These are phyloP conservation scores for Metarhizium guizhouense DNA, from an alignment of 2,329 filamentous ascomycete genomes.

Conservation along the genomic window DNA sequence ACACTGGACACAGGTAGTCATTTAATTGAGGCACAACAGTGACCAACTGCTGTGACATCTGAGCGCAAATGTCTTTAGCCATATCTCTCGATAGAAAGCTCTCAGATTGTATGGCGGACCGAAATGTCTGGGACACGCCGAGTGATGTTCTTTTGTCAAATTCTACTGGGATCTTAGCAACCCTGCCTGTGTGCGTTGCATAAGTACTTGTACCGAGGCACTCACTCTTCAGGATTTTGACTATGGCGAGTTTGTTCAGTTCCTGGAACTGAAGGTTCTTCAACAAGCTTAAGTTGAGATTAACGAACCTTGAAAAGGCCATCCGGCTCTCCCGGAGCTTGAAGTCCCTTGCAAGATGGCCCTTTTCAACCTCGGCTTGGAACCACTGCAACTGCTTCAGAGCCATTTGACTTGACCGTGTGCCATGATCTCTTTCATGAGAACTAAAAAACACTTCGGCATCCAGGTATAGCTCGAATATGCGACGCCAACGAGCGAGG, in stretches of 20 bases:
- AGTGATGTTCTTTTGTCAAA: constrained; percentile 81
- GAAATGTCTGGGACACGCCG: constrained; percentile 55
- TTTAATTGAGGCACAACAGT: constrained; percentile 71
- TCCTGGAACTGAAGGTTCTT: constrained; percentile 76
- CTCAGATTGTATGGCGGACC: constrained; percentile 47
- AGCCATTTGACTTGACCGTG: constrained; percentile 56
- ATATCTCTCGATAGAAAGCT: constrained; percentile 57
- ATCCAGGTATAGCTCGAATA: constrained; percentile 76
- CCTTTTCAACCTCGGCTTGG: constrained; percentile 54
- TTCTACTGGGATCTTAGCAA: constrained; percentile 35
- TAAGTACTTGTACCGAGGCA: constrained; percentile 2
- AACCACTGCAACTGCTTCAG: constrained; percentile 63
- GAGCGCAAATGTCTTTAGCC: constrained; percentile 66
- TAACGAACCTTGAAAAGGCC: constrained; percentile 60
- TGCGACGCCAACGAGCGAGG: constrained; percentile 66
- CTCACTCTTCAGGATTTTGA: constrained; percentile 78
- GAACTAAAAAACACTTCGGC: constrained; percentile 76
- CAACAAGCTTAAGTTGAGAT: constrained; percentile 68
- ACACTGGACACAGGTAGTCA: constrained; percentile 76
- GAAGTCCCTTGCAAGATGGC: constrained; percentile 51
- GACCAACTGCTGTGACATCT: constrained; percentile 64
- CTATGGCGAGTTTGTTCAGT: constrained; percentile 67
- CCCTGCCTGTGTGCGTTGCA: background rate
- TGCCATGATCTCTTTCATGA: constrained; percentile 60
- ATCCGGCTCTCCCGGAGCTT: constrained; percentile 55